Conservation (phyloP, 495 filamentous ascomycete species). For the Venustampulla echinocandica region DNA sequence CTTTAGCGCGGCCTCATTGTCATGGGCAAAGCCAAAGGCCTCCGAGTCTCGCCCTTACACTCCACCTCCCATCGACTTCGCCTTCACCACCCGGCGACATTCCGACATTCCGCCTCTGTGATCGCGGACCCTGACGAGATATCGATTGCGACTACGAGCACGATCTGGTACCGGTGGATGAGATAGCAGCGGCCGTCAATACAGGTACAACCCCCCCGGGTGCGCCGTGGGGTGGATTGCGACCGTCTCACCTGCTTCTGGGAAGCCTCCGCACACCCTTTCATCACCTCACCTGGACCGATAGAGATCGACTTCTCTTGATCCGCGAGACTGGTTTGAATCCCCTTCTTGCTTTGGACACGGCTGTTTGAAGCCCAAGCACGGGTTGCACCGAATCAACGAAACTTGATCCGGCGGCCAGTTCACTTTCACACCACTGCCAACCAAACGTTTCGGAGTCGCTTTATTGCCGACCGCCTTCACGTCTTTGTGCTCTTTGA, state of each 20-base stretch:
- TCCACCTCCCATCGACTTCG: not conserved
- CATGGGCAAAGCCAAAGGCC: slow-evolving; percentile 6
- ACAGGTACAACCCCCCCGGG: slow-evolving; percentile 8
- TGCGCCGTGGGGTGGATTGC: slow-evolving; percentile 11
- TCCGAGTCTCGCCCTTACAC: slow-evolving; percentile 4
- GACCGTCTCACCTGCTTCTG: slow-evolving; percentile 13
- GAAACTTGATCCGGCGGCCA: not conserved
- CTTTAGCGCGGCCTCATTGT: slow-evolving; percentile 8
- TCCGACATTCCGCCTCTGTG: too few relatives aligned
- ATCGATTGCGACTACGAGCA: too few relatives aligned
- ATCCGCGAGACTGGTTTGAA: slow-evolving; percentile 7
- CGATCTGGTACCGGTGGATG: too few relatives aligned
- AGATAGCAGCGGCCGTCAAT: slow-evolving; percentile 1
- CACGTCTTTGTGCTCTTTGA: not conserved
- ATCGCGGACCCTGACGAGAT: not conserved
- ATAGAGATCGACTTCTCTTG: not conserved
- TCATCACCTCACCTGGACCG: not conserved
- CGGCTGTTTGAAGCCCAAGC: not conserved
- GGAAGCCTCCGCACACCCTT: not conserved
- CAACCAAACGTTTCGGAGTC: not conserved
- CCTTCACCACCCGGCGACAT: slow-evolving; percentile 11
- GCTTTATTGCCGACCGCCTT: slow-evolving; percentile 8
- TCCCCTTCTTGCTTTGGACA: not conserved
- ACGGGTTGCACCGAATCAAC: slow-evolving; percentile 7
- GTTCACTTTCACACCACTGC: not conserved